Evolutionary conservation across 2,329 filamentous ascomycete genomes (phyloP).

Genomic region (Fusarium agapanthi): DNA sequence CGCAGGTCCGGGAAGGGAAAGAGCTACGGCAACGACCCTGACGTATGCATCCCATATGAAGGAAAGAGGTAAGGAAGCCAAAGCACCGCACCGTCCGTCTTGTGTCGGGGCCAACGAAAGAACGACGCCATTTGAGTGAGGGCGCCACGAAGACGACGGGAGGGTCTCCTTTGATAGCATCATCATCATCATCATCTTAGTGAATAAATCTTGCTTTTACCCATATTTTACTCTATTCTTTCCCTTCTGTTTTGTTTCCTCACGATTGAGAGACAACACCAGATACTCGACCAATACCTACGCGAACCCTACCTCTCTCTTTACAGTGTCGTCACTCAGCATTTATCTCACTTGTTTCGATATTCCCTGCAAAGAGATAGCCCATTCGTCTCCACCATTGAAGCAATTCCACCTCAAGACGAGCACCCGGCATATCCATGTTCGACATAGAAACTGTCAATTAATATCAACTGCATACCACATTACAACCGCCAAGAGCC

Average conservation of each 20-base stretch:
- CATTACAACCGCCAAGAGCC: slow-evolving; percentile 14
- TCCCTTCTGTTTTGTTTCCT: background rate
- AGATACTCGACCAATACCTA: slow-evolving; percentile 1
- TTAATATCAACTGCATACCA: slow-evolving; percentile 19
- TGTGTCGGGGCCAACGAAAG: slow-evolving; percentile 30
- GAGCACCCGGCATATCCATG: slow-evolving; percentile 18
- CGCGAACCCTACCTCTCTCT: background rate
- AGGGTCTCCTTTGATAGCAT: slow-evolving; percentile 30
- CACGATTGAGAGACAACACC: background rate
- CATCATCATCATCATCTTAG: slow-evolving; percentile 30
- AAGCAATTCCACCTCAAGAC: slow-evolving; percentile 17
- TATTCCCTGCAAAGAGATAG: slow-evolving; percentile 19
- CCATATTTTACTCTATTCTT: background rate
- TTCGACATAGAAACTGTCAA: slow-evolving; percentile 1
- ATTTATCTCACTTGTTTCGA: background rate
- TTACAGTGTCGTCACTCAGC: background rate
- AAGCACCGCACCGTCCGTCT: slow-evolving; percentile 28
- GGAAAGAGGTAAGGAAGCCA: slow-evolving; percentile 16
- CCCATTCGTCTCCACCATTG: slow-evolving; percentile 16
- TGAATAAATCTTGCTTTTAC: slow-evolving; percentile 36
- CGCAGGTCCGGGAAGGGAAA: slow-evolving; percentile 21
- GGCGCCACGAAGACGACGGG: slow-evolving; percentile 22
- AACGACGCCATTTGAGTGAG: slow-evolving; percentile 31
- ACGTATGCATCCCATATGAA: slow-evolving; percentile 25
- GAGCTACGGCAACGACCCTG: slow-evolving; percentile 34